These are phyloP conservation scores for Combretum micranthum DNA, from an alignment of 345 rosid species.

Conservation along the genomic window DNA sequence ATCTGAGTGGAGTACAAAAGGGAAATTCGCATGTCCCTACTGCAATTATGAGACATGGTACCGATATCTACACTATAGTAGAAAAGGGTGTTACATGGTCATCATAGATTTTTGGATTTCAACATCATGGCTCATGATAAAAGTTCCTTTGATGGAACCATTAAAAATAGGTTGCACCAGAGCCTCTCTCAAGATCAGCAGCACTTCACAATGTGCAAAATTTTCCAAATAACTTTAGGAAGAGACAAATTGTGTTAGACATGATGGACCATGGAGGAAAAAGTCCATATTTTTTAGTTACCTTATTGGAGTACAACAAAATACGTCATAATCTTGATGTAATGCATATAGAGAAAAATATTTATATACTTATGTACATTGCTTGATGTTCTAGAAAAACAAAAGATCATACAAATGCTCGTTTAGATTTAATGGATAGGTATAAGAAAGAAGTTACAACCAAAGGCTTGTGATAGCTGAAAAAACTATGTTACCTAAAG, in stretches of 20 bases:
- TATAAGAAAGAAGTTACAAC: not conserved
- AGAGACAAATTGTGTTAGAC: not conserved
- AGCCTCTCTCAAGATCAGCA: not conserved
- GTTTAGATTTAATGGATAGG: not conserved
- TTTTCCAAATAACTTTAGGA: too few relatives aligned
- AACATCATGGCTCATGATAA: not conserved
- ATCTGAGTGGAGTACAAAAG: conserved; percentile 2
- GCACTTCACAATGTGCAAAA: not conserved
- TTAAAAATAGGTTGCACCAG: not conserved
- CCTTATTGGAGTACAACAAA: conserved; percentile 2
- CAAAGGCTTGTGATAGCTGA: not conserved
- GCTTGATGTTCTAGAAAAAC: not conserved
- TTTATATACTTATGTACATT: conserved; percentile 2
- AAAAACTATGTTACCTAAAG: too few relatives aligned
- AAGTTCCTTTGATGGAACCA: not conserved
- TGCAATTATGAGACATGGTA: not conserved
- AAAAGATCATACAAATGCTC: not conserved
- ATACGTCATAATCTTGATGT: not conserved
- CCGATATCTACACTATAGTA: not conserved
- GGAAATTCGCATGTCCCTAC: not conserved
- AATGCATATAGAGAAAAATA: conserved; percentile 6
- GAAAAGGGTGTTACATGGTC: conserved; percentile 7
- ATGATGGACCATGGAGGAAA: not conserved
- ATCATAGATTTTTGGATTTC: not conserved
- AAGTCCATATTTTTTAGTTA: conserved; percentile 1